Percentiles rank a stretch among this genome's conserved stretches.
Conservation (phyloP, 2,329 filamentous ascomycete species). For the Parastagonospora avenae region DNA sequence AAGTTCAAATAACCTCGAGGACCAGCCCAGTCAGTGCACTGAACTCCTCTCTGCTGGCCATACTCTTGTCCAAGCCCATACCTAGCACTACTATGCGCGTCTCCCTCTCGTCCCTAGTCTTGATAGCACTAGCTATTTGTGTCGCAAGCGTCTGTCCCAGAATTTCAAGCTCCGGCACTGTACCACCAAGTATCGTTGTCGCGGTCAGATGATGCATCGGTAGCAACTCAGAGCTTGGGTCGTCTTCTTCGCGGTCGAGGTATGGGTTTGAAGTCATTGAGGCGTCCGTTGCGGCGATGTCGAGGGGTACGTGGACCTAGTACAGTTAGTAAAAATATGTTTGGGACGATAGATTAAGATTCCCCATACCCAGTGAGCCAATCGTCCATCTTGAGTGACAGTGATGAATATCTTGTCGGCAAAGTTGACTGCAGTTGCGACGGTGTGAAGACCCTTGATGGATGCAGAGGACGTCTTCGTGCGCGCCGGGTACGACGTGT, state of each 20-base stretch:
- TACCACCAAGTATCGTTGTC: constrained; percentile 83
- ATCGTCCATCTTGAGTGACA: constrained; percentile 79
- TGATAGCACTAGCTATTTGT: constrained; percentile 82
- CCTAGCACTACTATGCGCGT: constrained; percentile 64
- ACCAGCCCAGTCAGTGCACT: constrained; percentile 51
- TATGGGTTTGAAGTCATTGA: constrained; percentile 54
- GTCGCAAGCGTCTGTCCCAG: constrained; percentile 87
- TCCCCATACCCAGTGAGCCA: constrained; percentile 84
- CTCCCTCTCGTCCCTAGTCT: constrained; percentile 70
- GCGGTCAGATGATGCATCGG: constrained; percentile 84
- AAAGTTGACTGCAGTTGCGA: constrained; percentile 75
- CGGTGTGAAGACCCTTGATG: constrained; percentile 72
- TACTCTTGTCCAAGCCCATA: constrained; percentile 58
- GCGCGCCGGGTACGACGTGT: constrained; percentile 69
- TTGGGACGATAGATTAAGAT: background rate
- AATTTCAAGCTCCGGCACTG: constrained; percentile 77
- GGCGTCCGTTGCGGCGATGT: constrained; percentile 70
- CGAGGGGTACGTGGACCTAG: constrained; percentile 78
- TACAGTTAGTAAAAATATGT: constrained; percentile 4
- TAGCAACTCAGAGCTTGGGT: constrained; percentile 57
- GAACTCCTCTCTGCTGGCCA: constrained; percentile 56
- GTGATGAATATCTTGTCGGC: constrained; percentile 91
- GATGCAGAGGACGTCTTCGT: constrained; percentile 61
- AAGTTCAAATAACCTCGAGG: constrained; percentile 41
- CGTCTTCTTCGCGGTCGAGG: constrained; percentile 53